A percentile compares a stretch with the other conserved stretches of the same genome.
These are phyloP conservation scores for Clavispora carvajalis DNA, from an alignment of 805 yeast species.

Conservation along the genomic window DNA sequence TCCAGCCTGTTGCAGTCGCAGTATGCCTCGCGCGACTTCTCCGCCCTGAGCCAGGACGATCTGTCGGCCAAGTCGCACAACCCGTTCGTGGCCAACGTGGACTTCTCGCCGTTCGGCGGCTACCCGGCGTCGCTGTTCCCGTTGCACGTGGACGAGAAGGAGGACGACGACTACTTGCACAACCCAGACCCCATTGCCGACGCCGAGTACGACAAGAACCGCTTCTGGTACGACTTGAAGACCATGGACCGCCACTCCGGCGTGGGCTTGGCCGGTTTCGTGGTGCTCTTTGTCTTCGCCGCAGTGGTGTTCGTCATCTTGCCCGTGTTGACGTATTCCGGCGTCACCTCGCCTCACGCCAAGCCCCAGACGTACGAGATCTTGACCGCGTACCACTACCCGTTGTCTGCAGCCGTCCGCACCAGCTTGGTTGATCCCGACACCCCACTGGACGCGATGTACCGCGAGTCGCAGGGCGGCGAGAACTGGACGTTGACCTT, in stretches of 20 bases:
- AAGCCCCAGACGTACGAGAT: conserved; percentile 16
- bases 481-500: conserved; percentile 38
- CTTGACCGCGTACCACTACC: conserved; percentile 26
- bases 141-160: conserved; percentile 84
- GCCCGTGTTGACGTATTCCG: conserved; percentile 83
- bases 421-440: conserved; percentile 36
- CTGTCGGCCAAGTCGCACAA: conserved; percentile 19
- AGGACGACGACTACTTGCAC: conserved; percentile 90
- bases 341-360: conserved; percentile 42
- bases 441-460: too few relatives aligned
- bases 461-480: too few relatives aligned
- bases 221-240: conserved; percentile 61
- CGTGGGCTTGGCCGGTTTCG: conserved; percentile 58
- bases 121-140: conserved; percentile 94
- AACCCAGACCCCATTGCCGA: conserved; percentile 95
- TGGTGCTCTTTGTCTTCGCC: conserved; percentile 55
- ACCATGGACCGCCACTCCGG: conserved; percentile 58
- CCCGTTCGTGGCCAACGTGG: conserved; percentile 45
- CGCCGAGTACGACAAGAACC: conserved; percentile 72
- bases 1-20: conserved; percentile 28
- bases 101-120: conserved; percentile 91
- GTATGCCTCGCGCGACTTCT: conserved; percentile 5
- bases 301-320: conserved; percentile 66
- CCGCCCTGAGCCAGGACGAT: conserved; percentile 14
- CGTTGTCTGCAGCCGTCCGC: conserved; percentile 32